Evolutionary conservation across 1,284 basidiomycete species (phyloP), one percentile per base, ranked within the genome.

Genomic region (Gomphus sp.): DNA sequence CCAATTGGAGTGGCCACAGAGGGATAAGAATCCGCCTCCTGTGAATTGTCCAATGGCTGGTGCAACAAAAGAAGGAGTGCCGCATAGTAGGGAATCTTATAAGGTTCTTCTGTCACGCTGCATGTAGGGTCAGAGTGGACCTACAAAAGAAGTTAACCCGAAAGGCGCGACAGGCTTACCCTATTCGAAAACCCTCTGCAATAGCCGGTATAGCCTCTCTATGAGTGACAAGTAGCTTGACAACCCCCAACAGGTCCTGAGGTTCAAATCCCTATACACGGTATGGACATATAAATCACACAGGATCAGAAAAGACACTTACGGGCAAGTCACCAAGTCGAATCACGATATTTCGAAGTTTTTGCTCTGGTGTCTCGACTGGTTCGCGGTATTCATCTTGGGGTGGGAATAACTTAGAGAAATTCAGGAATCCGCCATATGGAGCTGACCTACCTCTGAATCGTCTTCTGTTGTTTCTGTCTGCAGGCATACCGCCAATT

Each of bases 51-150:
- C 28, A 67, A 62, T 36, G 69, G 70, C 63, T 83, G 81, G 67
- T 82, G 81, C 55, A 96, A 75, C 45, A 84, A 73, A 37, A 85
- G 79, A 39, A 96, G 78, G n/a, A 96, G 73, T 10, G 89, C 81
- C 11, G 89, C 91, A 71, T 93, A 93, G 69, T 87, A 89, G 0
- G 91, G 87, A 52, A 91, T 88, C 76, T 98, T 98, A 76, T 84
- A 93, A 0, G 93, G 93, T 66, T 95, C 85, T 71, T 97, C 91
- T 0, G 87, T 91, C 52, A 95, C 81, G 33, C 85, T 85, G 67
- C 53, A 49, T 65, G 34, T 64, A 39, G 14, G 16, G 41, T 16
- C 60, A 37, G 51, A 51, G 48, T 9, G 41, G 18, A 14, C n/a
- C 10, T 33, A 36, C 31, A 22, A 28, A 47, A 51, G 36, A 25